Evolutionary conservation across 2,329 filamentous ascomycete species (phyloP).

Genomic region (Penicillium olsonii): DNA sequence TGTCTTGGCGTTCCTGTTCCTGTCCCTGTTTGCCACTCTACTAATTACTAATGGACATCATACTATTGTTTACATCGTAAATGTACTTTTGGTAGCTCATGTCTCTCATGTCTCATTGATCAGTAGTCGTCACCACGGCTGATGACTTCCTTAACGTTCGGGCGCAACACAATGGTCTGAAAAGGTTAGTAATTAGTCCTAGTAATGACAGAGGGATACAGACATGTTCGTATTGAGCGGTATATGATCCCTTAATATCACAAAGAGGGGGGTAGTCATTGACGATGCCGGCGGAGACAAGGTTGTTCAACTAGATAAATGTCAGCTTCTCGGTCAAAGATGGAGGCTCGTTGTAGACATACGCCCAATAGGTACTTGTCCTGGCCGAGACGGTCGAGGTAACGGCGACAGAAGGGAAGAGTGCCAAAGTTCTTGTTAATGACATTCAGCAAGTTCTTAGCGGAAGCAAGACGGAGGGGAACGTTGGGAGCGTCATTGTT

Average conservation of each 20-base stretch:
- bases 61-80: not conserved
- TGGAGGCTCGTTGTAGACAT: conserved; percentile 37
- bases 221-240: conserved; percentile 92
- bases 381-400: conserved; percentile 88
- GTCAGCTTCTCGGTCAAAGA: conserved; percentile 27
- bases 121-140: conserved; percentile 85
- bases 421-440: conserved; percentile 98
- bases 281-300: conserved; percentile 80
- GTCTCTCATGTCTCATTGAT: conserved; percentile 16
- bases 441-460: conserved; percentile 79
- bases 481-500: conserved; percentile 72
- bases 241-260: conserved; percentile 92
- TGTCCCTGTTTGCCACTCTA: not conserved
- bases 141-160: conserved; percentile 83
- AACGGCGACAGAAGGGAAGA: conserved; percentile 84
- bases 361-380: conserved; percentile 92
- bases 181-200: conserved; percentile 15
- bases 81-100: conserved; percentile 7
- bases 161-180: conserved; percentile 74
- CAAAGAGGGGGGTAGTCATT: conserved; percentile 87
- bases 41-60: conserved; percentile 1
- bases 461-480: conserved; percentile 74
- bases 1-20: conserved; percentile 21
- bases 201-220: conserved; percentile 45
- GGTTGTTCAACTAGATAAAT: conserved; percentile 69